Conservation (phyloP, 129 eudicot genomes). For the Dittrichia graveolens region DNA sequence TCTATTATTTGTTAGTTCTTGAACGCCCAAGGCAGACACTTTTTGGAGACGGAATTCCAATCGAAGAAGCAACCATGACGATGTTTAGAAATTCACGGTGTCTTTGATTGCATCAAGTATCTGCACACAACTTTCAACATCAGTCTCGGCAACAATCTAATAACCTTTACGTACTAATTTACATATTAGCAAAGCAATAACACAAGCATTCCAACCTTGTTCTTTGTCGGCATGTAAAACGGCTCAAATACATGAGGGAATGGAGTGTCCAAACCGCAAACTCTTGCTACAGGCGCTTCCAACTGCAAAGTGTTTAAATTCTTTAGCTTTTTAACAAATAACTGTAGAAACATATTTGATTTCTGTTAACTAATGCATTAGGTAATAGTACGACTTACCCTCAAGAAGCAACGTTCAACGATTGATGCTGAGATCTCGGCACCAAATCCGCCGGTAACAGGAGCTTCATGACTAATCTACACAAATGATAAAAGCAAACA, state of each 20-base stretch:
- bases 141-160: background rate
- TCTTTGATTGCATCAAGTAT: slow-evolving; percentile 89
- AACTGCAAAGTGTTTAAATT: slow-evolving; percentile 44
- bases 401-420: slow-evolving; percentile 89
- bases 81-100: slow-evolving; percentile 66
- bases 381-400: slow-evolving; percentile 49
- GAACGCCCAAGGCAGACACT: background rate
- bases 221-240: slow-evolving; percentile 89
- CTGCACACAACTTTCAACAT: slow-evolving; percentile 47
- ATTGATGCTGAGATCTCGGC: slow-evolving; percentile 97
- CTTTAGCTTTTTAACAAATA: background rate
- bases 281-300: slow-evolving; percentile 97
- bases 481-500: slow-evolving; percentile 18
- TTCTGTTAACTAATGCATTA: background rate
- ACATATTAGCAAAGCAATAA: background rate
- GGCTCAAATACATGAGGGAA: slow-evolving; percentile 97
- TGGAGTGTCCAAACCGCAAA: slow-evolving; percentile 98
- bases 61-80: background rate
- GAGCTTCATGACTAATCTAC: slow-evolving; percentile 98
- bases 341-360: background rate
- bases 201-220: slow-evolving; percentile 54
- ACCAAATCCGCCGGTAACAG: slow-evolving; percentile 96
- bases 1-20: background rate
- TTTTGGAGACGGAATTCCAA: background rate
- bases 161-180: background rate